Percentiles rank a stretch among this genome's conserved stretches.
phyloP scores from a whole-genome alignment of 768 basidiomycete species.

The Mycena haematopus region DNA sequence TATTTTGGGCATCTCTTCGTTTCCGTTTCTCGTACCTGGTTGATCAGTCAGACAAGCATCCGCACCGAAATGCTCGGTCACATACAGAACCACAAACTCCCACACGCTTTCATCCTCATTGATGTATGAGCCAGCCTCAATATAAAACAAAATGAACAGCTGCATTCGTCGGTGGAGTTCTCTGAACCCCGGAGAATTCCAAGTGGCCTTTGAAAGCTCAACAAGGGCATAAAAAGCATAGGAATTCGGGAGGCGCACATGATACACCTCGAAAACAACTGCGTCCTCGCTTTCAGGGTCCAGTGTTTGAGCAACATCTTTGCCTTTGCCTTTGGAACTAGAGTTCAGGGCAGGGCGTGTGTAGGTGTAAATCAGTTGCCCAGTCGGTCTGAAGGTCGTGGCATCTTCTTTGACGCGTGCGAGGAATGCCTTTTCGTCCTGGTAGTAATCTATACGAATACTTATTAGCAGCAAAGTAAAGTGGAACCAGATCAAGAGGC shows the following conservation, averaged over 20 bases:
- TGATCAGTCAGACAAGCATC: background rate
- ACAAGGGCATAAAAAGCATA: slow-evolving; percentile 1
- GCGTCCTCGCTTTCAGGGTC: slow-evolving; percentile 62
- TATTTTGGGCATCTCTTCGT: slow-evolving; percentile 54
- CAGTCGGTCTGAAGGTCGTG: slow-evolving; percentile 75
- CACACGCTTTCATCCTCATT: slow-evolving; percentile 92
- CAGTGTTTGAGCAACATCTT: slow-evolving; percentile 49
- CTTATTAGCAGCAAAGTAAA: background rate
- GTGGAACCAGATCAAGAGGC: background rate
- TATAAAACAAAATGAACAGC: slow-evolving; percentile 90
- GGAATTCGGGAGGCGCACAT: slow-evolving; percentile 58
- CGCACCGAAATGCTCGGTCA: slow-evolving; percentile 20
- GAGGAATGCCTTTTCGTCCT: slow-evolving; percentile 69
- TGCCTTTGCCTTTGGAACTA: slow-evolving; percentile 55
- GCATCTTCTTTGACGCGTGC: slow-evolving; percentile 80
- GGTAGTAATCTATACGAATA: slow-evolving; percentile 67
- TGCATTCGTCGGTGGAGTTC: slow-evolving; percentile 95
- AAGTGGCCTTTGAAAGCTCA: slow-evolving; percentile 53
- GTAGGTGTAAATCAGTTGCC: slow-evolving; percentile 80
- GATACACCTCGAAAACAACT: slow-evolving; percentile 88
- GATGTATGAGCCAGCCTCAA: slow-evolving; percentile 95
- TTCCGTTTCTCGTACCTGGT: slow-evolving; percentile 85
- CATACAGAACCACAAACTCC: slow-evolving; percentile 91
- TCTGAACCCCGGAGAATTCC: slow-evolving; percentile 84
- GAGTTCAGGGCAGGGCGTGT: slow-evolving; percentile 55